Base-by-base conservation (phyloP, 768 basidiomycete genomes). In the Boletus subcaerulescens region DNA sequence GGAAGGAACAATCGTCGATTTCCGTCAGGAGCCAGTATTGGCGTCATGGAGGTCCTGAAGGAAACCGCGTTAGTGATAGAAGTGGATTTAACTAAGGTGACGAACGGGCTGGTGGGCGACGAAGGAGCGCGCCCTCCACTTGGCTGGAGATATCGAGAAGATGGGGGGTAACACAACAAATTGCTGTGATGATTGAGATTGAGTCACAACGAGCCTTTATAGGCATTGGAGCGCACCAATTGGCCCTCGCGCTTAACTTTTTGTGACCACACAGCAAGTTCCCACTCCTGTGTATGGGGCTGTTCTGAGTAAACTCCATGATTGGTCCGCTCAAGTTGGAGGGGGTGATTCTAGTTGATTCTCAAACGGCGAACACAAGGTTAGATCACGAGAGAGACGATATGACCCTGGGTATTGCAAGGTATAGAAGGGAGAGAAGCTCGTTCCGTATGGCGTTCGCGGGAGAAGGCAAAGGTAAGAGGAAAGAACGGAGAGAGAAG, bases 241-340 rank as follows among this genome's bases (percentile, higher is more conserved):
- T 49, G 38, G 35, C 9, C 13, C 17, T 42, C 44, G 47, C 26
- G 40, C 48, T 49, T 43, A 54, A 33, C n/a, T n/a, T n/a, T n/a
- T n/a, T n/a, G 47, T 56, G 20, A 42, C 4, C 13, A 20, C 54
- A 63, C 61, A 66, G 60, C 64, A 68, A 9, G 13, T 32, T 41
- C 32, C 12, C 20, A 26, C n/a, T 67, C 41, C 65, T 66, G 66
- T 67, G 50, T 4, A 8, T 1, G 12, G 32, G 55, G 64, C 56
- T 64, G 51, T 68, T 46, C 59, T n/a, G 17, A 6, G 1, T 24
- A 4, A 6, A 15, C 5, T 33, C 17, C 59, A 61, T 61, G 2
- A 44, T 50, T 50, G 43, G 53, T 33, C 22, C 33, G 17, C 32
- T 40, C 46, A 56, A 40, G 13, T 15, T 38, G 48, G 35, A 38